Evolutionary conservation across 2,329 filamentous ascomycete species (phyloP).

Genomic region (Alternaria novae-zelandiae): DNA sequence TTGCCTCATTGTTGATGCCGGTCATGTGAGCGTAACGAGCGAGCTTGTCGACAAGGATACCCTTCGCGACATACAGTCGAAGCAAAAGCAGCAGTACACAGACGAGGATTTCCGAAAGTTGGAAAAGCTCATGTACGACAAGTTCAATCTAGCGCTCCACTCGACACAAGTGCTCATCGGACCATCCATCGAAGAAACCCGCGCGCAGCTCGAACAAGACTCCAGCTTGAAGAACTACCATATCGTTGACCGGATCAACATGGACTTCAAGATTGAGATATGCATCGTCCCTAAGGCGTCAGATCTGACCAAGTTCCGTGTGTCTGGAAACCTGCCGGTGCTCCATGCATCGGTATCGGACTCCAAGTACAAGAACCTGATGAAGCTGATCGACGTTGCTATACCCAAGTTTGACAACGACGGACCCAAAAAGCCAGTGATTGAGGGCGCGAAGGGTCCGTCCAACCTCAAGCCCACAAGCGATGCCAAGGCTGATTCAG

Average conservation of each 20-base stretch:
- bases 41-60: constrained; percentile 92
- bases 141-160: constrained; percentile 88
- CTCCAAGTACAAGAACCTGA: constrained; percentile 93
- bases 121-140: constrained; percentile 96
- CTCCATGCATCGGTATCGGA: constrained; percentile 93
- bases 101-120: constrained; percentile 88
- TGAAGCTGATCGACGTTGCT: constrained; percentile 94
- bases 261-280: constrained; percentile 94
- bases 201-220: constrained; percentile 74
- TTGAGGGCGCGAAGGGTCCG: constrained; percentile 42
- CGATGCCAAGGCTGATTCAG: constrained; percentile 36
- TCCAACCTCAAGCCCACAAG: constrained; percentile 47
- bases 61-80: constrained; percentile 86
- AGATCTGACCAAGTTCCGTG: constrained; percentile 87
- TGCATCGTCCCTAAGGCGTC: constrained; percentile 97
- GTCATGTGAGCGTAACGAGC: constrained; percentile 92
- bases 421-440: constrained; percentile 43
- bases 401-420: constrained; percentile 79
- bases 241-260: constrained; percentile 94
- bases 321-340: constrained; percentile 90
- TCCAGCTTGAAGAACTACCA: constrained; percentile 77
- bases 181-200: constrained; percentile 88
- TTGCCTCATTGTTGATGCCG: constrained; percentile 93
- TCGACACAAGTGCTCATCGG: constrained; percentile 96
- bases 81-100: constrained; percentile 85